Conservation (phyloP, 2,329 filamentous ascomycete genomes). For the Trichoderma endophyticum region DNA sequence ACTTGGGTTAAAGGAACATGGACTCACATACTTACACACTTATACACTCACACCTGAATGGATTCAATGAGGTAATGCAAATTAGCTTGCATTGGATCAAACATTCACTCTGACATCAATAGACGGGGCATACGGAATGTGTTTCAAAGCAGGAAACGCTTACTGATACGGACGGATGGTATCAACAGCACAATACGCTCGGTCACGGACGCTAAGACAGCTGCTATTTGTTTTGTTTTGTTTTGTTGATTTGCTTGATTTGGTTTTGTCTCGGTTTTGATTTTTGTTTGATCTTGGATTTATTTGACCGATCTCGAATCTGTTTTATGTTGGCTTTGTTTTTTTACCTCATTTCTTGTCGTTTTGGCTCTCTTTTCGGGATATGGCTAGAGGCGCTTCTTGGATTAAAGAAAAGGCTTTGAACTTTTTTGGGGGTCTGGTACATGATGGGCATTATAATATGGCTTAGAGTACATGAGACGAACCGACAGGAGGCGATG, state of each 20-base stretch:
- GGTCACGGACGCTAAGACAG: constrained; percentile 3
- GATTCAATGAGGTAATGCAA: background rate
- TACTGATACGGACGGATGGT: background rate
- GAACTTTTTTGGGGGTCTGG: background rate
- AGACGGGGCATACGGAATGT: constrained; percentile 6
- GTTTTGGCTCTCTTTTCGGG: constrained; percentile 2
- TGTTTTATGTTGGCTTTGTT: background rate
- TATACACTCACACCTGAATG: background rate
- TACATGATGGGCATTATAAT: background rate
- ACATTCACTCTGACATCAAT: background rate
- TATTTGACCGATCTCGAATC: background rate
- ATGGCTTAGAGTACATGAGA: constrained; percentile 8
- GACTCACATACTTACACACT: background rate
- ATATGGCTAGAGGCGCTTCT: constrained; percentile 15
- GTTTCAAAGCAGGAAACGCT: background rate
- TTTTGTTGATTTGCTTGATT: constrained; percentile 6
- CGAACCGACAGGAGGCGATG: background rate
- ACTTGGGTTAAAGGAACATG: background rate
- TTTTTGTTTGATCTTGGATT: background rate
- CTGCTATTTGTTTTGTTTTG: constrained; percentile 10
- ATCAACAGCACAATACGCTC: constrained; percentile 11
- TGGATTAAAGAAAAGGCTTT: constrained; percentile 17
- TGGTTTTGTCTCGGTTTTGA: background rate
- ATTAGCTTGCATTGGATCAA: background rate
- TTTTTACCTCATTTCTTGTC: background rate